Percentiles rank a stretch among this genome's conserved stretches.
These are phyloP conservation scores for Rhodotorula sp. DNA, from an alignment of 1,284 basidiomycete species.

Conservation along the genomic window DNA sequence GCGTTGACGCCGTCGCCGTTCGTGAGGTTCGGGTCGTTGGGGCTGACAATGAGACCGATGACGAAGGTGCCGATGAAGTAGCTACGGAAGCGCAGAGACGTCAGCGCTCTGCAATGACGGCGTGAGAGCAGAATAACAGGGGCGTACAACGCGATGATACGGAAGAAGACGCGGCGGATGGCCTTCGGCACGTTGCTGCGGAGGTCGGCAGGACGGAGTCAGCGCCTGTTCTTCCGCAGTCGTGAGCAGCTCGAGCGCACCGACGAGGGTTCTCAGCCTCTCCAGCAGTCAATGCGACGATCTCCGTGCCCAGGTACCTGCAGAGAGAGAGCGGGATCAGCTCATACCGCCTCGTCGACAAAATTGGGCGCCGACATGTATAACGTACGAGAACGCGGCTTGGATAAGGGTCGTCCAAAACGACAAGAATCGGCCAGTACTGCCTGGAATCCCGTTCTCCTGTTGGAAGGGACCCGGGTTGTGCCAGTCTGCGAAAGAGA, in stretches of 20 bases:
- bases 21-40: conserved; percentile 64
- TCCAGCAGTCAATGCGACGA: conserved; percentile 69
- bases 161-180: conserved; percentile 70
- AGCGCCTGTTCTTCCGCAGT: neutral
- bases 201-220: neutral
- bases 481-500: conserved; percentile 54
- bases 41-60: conserved; percentile 70
- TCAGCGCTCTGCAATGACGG: conserved; percentile 7
- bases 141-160: conserved; percentile 49
- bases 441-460: conserved; percentile 48
- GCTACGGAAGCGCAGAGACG: conserved; percentile 3
- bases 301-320: conserved; percentile 70
- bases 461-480: conserved; percentile 61
- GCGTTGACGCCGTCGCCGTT: conserved; percentile 57
- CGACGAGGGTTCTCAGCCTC: conserved; percentile 44
- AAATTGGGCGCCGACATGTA: no score
- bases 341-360: no score
- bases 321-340: no score
- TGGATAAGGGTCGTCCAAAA: conserved; percentile 39
- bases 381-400: conserved; percentile 69
- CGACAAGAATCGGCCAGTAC: conserved; percentile 50
- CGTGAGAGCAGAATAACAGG: neutral
- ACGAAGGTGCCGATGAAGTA: conserved; percentile 55
- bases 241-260: no score
- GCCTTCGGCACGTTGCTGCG: conserved; percentile 65